Evolutionary conservation across 352 stramenopile species (phyloP).

Genomic region (Thalassiosira hispida): DNA sequence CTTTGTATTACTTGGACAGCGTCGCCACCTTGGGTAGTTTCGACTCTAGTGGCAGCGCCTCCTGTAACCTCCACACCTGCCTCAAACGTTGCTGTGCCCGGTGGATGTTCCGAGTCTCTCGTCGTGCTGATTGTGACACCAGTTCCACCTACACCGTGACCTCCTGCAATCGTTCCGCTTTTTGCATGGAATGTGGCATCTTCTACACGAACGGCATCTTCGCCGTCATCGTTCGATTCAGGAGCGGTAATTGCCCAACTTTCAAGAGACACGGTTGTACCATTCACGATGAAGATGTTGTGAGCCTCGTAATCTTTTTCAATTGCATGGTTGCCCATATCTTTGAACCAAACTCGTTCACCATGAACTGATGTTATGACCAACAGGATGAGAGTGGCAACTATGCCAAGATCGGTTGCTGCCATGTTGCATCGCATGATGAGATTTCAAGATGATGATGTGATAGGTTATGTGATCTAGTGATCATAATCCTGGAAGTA

Average conservation of each 20-base stretch:
- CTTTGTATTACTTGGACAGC: constrained; percentile 37
- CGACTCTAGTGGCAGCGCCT: constrained; percentile 29
- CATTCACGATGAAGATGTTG: constrained; percentile 27
- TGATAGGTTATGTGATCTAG: too few relatives aligned
- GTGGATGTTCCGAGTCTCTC: constrained; percentile 10
- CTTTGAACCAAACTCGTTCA: constrained; percentile 8
- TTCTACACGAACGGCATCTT: constrained; percentile 28
- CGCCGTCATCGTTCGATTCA: constrained; percentile 7
- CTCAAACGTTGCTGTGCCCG: constrained; percentile 32
- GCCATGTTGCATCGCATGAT: background rate
- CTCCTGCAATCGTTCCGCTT: constrained; percentile 12
- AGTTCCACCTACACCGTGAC: constrained; percentile 14
- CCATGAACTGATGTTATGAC: constrained; percentile 5
- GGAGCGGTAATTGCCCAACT: constrained; percentile 10
- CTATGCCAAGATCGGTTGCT: background rate
- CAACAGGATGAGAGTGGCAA: background rate
- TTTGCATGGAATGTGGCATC: constrained; percentile 22
- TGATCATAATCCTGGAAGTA: too few relatives aligned
- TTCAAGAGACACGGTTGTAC: constrained; percentile 19
- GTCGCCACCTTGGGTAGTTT: constrained; percentile 35
- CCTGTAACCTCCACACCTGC: constrained; percentile 28
- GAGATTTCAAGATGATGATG: too few relatives aligned
- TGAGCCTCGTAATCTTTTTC: constrained; percentile 7
- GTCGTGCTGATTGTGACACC: constrained; percentile 36
- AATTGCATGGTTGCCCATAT: constrained; percentile 8